phyloP scores from a whole-genome alignment of 305 asterid genomes.

The Solanum hybrid region DNA sequence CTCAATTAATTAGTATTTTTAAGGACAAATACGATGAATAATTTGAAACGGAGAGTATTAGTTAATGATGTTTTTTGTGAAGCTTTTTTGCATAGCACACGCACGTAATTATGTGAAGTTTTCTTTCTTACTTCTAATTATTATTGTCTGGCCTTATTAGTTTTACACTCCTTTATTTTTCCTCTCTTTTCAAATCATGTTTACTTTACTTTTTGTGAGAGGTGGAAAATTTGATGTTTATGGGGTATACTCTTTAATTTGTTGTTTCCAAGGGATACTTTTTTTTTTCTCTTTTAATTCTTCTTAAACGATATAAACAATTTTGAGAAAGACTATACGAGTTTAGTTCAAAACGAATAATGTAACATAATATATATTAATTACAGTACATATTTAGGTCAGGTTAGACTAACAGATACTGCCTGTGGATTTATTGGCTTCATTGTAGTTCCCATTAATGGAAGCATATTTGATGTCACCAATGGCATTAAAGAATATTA shows the following conservation, averaged over 20 bases:
- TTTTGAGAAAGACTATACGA: neutral
- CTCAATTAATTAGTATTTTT: neutral
- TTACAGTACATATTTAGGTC: neutral
- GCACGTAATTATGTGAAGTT: conserved; percentile 42
- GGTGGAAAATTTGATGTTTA: neutral
- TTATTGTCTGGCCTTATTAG: conserved; percentile 55
- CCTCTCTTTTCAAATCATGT: conserved; percentile 14
- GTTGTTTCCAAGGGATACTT: conserved; percentile 28
- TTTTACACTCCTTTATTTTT: conserved; percentile 13
- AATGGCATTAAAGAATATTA: neutral
- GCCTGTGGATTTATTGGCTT: neutral
- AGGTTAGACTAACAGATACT: neutral
- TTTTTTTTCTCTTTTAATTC: neutral
- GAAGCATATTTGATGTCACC: neutral
- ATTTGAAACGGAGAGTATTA: neutral
- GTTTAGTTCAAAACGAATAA: neutral
- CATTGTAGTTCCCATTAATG: neutral
- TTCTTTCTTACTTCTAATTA: conserved; percentile 41
- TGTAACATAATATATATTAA: neutral
- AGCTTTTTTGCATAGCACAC: conserved; percentile 8
- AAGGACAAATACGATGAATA: neutral
- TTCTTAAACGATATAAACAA: neutral
- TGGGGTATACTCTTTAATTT: conserved; percentile 26
- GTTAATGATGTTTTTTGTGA: conserved; percentile 17
- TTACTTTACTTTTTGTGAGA: conserved; percentile 40